These are phyloP conservation scores for Arthromyces matolae DNA, from an alignment of 768 basidiomycete genomes.

Conservation along the genomic window DNA sequence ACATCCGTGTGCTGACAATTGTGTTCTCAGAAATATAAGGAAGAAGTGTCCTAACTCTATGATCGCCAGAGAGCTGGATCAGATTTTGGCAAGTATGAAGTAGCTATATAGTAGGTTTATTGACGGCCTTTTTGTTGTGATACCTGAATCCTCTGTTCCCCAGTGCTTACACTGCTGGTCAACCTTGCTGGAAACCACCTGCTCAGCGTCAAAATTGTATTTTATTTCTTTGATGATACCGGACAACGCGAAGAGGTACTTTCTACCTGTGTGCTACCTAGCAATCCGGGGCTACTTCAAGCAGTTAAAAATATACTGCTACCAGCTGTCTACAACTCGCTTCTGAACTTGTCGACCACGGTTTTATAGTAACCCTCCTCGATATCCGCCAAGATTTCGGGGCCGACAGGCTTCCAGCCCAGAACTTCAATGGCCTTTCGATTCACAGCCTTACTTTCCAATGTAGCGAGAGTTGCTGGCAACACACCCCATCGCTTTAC, in stretches of 20 bases:
- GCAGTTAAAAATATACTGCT: too few species aligned
- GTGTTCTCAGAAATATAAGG: conserved; percentile 55
- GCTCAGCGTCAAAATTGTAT: too few species aligned
- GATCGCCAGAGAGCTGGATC: conserved; percentile 75
- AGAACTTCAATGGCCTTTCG: not conserved
- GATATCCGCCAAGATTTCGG: not conserved
- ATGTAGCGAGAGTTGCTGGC: not conserved
- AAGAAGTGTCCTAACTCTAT: conserved; percentile 77
- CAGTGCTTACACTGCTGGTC: too few species aligned
- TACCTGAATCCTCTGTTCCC: too few species aligned
- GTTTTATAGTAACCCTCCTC: not conserved
- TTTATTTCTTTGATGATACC: too few species aligned
- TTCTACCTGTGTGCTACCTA: too few species aligned
- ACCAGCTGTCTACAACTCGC: not conserved
- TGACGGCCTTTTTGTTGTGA: too few species aligned
- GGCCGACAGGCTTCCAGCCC: not conserved
- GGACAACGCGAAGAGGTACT: too few species aligned
- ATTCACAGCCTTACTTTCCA: not conserved
- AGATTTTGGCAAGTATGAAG: conserved; percentile 62
- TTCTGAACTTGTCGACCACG: not conserved
- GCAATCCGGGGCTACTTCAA: too few species aligned
- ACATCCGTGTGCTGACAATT: conserved; percentile 1
- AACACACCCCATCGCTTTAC: not conserved
- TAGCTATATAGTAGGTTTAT: too few species aligned
- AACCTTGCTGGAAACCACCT: too few species aligned